phyloP scores from a whole-genome alignment of 306 rosid genomes.

The Quercus suber region DNA sequence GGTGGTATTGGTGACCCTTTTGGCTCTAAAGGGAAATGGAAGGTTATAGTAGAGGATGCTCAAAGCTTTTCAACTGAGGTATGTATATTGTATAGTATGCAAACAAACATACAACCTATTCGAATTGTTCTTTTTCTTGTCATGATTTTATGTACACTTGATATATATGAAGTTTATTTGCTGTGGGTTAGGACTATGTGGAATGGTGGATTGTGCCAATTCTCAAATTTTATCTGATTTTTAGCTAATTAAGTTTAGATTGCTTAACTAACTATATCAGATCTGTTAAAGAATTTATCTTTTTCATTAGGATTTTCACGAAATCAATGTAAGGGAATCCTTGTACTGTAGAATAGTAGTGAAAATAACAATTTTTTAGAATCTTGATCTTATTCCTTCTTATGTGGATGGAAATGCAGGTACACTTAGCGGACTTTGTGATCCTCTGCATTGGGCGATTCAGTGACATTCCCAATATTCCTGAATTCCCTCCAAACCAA shows the following conservation, averaged over 20 bases:
- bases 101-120: no score
- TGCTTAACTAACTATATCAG: no score
- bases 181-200: conserved; percentile 5
- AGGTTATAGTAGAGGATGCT: conserved; percentile 26
- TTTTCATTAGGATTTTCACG: conserved; percentile 22
- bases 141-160: conserved; percentile 15
- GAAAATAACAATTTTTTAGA: no score
- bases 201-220: conserved; percentile 20
- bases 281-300: neutral
- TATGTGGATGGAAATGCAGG: conserved; percentile 20
- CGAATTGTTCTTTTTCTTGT: neutral
- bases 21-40: conserved; percentile 45
- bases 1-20: conserved; percentile 51
- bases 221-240: neutral
- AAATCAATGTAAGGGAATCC: no score
- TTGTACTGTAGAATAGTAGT: no score
- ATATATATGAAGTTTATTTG: neutral
- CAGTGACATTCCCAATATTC: conserved; percentile 66
- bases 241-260: neutral
- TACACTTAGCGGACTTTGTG: conserved; percentile 48
- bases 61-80: conserved; percentile 1
- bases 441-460: conserved; percentile 69
- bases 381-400: neutral
- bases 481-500: conserved; percentile 48
- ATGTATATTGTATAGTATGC: no score